Percentiles rank a stretch among this genome's conserved stretches.
These are phyloP conservation scores for Colletotrichum sp. DNA, from an alignment of 2,329 filamentous ascomycete species.

Conservation along the genomic window DNA sequence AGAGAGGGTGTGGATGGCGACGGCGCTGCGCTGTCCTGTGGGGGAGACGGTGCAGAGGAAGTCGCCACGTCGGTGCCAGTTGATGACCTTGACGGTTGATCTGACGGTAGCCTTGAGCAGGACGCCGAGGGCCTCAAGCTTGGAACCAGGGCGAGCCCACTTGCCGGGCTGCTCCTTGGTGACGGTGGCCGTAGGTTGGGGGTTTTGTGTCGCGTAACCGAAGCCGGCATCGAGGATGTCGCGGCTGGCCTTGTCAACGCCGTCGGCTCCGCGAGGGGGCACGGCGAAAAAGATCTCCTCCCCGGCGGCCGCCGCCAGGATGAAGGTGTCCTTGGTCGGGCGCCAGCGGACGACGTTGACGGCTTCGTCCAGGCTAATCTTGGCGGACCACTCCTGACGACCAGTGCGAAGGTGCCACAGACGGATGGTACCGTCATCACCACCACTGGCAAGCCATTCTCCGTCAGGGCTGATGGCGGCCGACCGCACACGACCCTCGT, in stretches of 20 bases:
- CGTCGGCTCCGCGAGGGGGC: slow-evolving; percentile 75
- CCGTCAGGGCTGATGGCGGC: slow-evolving; percentile 86
- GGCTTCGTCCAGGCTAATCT: slow-evolving; percentile 77
- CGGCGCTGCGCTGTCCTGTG: slow-evolving; percentile 75
- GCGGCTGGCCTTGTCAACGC: slow-evolving; percentile 74
- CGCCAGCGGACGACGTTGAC: slow-evolving; percentile 91
- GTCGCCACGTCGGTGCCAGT: slow-evolving; percentile 93
- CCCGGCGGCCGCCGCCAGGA: slow-evolving; percentile 83
- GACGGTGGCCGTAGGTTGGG: slow-evolving; percentile 56
- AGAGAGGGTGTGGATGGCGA: slow-evolving; percentile 92
- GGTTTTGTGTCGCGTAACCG: slow-evolving; percentile 80
- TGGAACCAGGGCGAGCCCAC: slow-evolving; percentile 80
- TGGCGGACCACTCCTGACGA: slow-evolving; percentile 85
- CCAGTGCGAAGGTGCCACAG: slow-evolving; percentile 90
- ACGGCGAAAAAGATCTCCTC: slow-evolving; percentile 88
- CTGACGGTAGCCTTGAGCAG: slow-evolving; percentile 82
- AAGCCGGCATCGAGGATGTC: slow-evolving; percentile 88
- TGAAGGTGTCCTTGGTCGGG: slow-evolving; percentile 78
- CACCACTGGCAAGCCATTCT: slow-evolving; percentile 86
- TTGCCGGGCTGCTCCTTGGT: slow-evolving; percentile 79
- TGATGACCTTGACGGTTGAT: slow-evolving; percentile 82
- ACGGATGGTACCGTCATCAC: slow-evolving; percentile 90
- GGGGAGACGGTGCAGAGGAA: slow-evolving; percentile 94
- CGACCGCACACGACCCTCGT: slow-evolving; percentile 85
- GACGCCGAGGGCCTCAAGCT: slow-evolving; percentile 79